Evolutionary conservation across 345 rosid genomes (phyloP).

Genomic region (Linum lewisii): DNA sequence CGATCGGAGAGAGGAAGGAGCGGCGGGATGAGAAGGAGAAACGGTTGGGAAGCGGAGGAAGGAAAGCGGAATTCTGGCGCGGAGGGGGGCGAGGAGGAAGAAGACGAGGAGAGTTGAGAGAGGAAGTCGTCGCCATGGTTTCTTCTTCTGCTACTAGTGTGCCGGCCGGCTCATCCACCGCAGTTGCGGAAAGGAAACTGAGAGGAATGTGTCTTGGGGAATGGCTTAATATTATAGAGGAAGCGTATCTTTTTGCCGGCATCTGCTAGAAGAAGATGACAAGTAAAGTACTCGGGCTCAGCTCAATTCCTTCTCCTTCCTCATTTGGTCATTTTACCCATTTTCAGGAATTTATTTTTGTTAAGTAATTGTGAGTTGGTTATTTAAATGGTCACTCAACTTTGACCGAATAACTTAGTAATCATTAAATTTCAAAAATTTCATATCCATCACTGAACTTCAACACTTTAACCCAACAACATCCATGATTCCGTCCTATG

Average conservation of each 20-base stretch:
- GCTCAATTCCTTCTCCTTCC: too few relatives aligned
- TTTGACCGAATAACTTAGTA: too few relatives aligned
- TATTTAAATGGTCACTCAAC: too few relatives aligned
- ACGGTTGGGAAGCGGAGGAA: constrained; percentile 12
- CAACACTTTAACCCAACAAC: too few relatives aligned
- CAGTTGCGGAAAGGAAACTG: background rate
- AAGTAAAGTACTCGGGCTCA: too few relatives aligned
- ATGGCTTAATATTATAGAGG: background rate
- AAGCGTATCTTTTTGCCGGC: background rate
- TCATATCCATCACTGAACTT: too few relatives aligned
- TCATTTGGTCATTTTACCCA: too few relatives aligned
- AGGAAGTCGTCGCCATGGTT: constrained; percentile 23
- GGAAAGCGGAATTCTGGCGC: constrained; percentile 21
- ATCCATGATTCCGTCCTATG: too few relatives aligned
- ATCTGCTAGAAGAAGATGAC: background rate
- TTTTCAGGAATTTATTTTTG: too few relatives aligned
- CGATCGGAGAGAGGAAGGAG: constrained; percentile 15
- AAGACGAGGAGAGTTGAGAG: constrained; percentile 23
- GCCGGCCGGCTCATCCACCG: background rate
- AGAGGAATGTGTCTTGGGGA: background rate
- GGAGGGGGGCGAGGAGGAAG: constrained; percentile 17
- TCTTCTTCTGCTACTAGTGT: background rate
- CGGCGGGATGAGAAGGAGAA: constrained; percentile 15
- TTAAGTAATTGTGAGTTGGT: too few relatives aligned
- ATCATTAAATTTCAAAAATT: too few relatives aligned